Base-by-base conservation (phyloP, 1,284 basidiomycete genomes). In the Tylopilus sp. region DNA sequence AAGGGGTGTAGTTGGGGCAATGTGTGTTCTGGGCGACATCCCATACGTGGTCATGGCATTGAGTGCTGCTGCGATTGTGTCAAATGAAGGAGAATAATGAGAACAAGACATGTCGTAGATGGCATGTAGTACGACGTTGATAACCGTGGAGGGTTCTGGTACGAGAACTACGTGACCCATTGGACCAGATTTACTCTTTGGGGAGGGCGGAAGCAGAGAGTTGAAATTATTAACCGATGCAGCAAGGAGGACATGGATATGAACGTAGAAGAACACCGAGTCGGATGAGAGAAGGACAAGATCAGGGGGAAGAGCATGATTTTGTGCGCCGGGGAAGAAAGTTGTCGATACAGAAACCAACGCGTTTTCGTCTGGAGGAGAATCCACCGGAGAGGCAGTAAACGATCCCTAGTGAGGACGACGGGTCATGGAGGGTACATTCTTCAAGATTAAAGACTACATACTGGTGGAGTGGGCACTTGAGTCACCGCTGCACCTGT, bases 331-430 rank as follows among this genome's bases (percentile, higher is more conserved):
- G 3, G 86, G 85, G 61, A 77, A 84, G 68, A 90, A 90, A 0
- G 85, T 85, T 18, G 87, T 89, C 13, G 87, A 89, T 35, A 90
- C 80, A 1, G 86, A 88, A 52, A 89, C 81, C 46, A 85, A 67
- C 6, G 71, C 62, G 44, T 67, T 69, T 29, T 68, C 71, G 59
- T 70, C 55, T 31, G 36, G 67, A 6, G 71, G 65, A 0, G 74
- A 66, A 36, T 72, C 63, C 16, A 65, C 59, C 6, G 78, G 77
- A 12, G 79, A 78, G 28, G 74, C 72, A 42, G 74, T 71, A 51
- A 75, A 71, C 1, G 80, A 81, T 51, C 71, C 70, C 78, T 81
- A 51, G 18, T 48, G 25, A 40, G 45, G 21, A 47, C 31, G 36
- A 43, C 15, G 19, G 18, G 35, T 44, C 11, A 50, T 41, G 25